Base-by-base conservation (phyloP, 495 filamentous ascomycete genomes). In the Penicillium chermesinum region DNA sequence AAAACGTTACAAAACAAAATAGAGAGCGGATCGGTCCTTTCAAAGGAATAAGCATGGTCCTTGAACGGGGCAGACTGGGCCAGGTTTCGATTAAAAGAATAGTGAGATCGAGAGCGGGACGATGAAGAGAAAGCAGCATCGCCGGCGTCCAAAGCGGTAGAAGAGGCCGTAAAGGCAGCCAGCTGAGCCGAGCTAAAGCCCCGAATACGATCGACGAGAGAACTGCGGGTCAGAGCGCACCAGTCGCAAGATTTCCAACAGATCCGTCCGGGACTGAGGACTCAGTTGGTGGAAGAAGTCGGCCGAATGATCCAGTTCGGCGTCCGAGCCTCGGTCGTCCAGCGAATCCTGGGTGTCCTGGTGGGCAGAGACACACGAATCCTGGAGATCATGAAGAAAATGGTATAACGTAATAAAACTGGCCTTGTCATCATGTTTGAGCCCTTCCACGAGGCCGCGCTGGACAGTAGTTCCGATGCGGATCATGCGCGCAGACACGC, bases 381-480 rank as follows among this genome's bases (percentile, higher is more conserved):
- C 87, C 66, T 86, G 81, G 41, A 96, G 85, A 68, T 95, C 88
- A 70, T 89, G 84, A 50, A 95, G 76, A 41, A 88, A 85, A 73
- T 91, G 87, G 65, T 91, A 95, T 38, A 96, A 73, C 58, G 79
- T 80, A 44, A 85, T 86, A 70, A 98, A 98, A 54, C 77, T 84
- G 57, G 83, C 82, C 72, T 93, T 95, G 66, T 96, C 89, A 62
- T 95, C 91, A 39, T 85, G 83, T 55, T 86, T 86, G 66, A 95
- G 89, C 60, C 81, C 80, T 59, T 98, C 91, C 53, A 93, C 87
- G 58, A 98, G 72, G 53, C 86, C 88, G 14, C 85, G 79, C 66
- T 93, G 84, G 42, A 87, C 82, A 36, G 87, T 80, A 55, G 86
- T 83, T 44, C 87, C 86, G 50, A 84, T 84, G 49, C 87, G 81